A percentile compares a stretch with the other conserved stretches of the same genome.
Evolutionary conservation across 2,329 filamentous ascomycete species (phyloP).

Genomic region (Pseudopyricularia cyperi): DNA sequence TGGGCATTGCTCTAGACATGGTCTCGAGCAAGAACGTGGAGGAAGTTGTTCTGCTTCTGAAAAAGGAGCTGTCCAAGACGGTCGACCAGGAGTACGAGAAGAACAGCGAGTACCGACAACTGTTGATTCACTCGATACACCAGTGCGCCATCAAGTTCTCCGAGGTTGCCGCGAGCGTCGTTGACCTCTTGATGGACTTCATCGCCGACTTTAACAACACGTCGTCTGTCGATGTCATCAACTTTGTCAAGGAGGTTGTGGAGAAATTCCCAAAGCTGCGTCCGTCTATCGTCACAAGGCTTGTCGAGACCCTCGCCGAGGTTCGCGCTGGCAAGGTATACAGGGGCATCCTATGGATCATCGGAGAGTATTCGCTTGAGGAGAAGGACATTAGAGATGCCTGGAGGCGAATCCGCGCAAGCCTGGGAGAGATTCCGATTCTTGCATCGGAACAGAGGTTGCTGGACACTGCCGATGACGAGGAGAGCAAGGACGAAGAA

Average conservation of each 20-base stretch:
- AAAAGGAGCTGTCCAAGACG: slow-evolving; percentile 96
- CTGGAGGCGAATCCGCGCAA: slow-evolving; percentile 91
- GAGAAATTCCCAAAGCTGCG: slow-evolving; percentile 93
- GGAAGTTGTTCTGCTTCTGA: slow-evolving; percentile 87
- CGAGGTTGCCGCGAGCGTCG: slow-evolving; percentile 91
- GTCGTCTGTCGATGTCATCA: slow-evolving; percentile 93
- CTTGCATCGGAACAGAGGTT: slow-evolving; percentile 87
- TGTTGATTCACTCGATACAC: slow-evolving; percentile 94
- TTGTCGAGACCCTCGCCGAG: slow-evolving; percentile 83
- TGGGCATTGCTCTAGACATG: slow-evolving; percentile 89
- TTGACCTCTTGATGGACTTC: slow-evolving; percentile 96
- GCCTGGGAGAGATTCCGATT: slow-evolving; percentile 92
- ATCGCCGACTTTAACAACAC: slow-evolving; percentile 97
- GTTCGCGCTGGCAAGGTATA: slow-evolving; percentile 97
- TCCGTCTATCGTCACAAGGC: slow-evolving; percentile 71
- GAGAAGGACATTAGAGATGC: slow-evolving; percentile 90
- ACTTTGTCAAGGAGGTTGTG: slow-evolving; percentile 97
- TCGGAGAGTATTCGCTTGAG: slow-evolving; percentile 92
- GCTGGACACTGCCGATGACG: slow-evolving; percentile 70
- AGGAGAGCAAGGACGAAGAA: slow-evolving; percentile 45
- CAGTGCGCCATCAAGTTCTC: slow-evolving; percentile 99
- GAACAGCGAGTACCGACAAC: slow-evolving; percentile 86
- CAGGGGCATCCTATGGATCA: slow-evolving; percentile 90
- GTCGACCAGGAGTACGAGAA: slow-evolving; percentile 99
- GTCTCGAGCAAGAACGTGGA: slow-evolving; percentile 98